A percentile compares a stretch with the other conserved stretches of the same genome.
These are phyloP conservation scores for Aspergillus chevalieri DNA, from an alignment of 2,329 filamentous ascomycete genomes.

Conservation along the genomic window DNA sequence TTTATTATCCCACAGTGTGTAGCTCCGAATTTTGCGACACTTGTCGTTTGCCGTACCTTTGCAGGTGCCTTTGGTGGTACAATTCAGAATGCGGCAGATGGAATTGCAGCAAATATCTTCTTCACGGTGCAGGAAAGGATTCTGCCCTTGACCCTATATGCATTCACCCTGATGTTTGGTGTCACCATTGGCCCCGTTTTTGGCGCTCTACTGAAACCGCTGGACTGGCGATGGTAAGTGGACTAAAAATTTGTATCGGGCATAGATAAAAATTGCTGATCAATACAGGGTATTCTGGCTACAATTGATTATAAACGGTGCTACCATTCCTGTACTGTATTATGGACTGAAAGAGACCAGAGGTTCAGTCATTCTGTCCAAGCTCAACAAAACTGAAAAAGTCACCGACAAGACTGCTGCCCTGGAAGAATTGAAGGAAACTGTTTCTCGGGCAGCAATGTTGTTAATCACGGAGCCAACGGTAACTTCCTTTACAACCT, in stretches of 20 bases:
- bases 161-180: background rate
- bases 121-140: background rate
- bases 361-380: background rate
- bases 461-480: conserved; percentile 1
- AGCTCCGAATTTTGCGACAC: background rate
- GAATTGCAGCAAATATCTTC: conserved; percentile 1
- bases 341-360: background rate
- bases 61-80: conserved; percentile 1
- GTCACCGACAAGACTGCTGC: background rate
- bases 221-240: conserved; percentile 1
- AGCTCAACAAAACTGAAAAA: background rate
- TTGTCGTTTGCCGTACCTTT: background rate
- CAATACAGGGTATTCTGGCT: background rate
- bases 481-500: background rate
- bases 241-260: background rate
- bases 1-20: conserved; percentile 1
- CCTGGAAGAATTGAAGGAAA: background rate
- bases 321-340: background rate
- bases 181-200: conserved; percentile 1
- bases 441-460: background rate
- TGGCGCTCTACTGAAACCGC: background rate
- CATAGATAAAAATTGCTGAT: background rate
- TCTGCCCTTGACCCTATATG: background rate
- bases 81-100: conserved; percentile 1
- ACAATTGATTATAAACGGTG: conserved; percentile 1